These are phyloP conservation scores for Suhomyces guaymorum DNA, from an alignment of 1,139 yeast genomes.

Conservation along the genomic window DNA sequence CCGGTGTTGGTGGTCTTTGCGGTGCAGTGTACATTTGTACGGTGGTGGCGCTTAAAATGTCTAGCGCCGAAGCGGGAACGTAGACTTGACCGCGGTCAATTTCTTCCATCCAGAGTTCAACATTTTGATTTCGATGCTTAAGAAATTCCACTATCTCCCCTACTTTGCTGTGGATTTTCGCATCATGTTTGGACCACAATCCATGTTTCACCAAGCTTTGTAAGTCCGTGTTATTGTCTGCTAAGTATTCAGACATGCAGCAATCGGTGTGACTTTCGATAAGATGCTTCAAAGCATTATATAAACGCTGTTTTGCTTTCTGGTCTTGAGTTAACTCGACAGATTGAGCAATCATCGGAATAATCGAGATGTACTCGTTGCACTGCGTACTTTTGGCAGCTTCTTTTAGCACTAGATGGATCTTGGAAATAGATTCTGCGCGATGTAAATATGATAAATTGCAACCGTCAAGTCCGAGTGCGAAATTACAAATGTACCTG, in stretches of 20 bases:
- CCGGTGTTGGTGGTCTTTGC: constrained; percentile 11
- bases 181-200: constrained; percentile 25
- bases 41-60: not conserved
- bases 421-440: constrained; percentile 25
- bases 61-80: constrained; percentile 15
- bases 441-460: constrained; percentile 17
- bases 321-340: constrained; percentile 24
- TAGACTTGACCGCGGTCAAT: constrained; percentile 24
- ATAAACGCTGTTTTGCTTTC: constrained; percentile 26
- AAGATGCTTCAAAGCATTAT: constrained; percentile 27
- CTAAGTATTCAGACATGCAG: constrained; percentile 37
- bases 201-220: constrained; percentile 37
- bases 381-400: constrained; percentile 25
- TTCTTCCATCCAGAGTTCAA: constrained; percentile 27
- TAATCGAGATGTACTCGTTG: constrained; percentile 30
- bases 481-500: constrained; percentile 32
- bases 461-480: constrained; percentile 29
- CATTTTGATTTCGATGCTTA: not conserved
- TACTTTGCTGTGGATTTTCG: constrained; percentile 23
- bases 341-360: constrained; percentile 41
- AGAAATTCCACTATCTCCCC: constrained; percentile 21
- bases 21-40: constrained; percentile 6
- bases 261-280: constrained; percentile 33
- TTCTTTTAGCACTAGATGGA: constrained; percentile 28
- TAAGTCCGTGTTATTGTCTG: constrained; percentile 24